Conservation (phyloP, 2,329 filamentous ascomycete species). For the Juglanconis oblonga region DNA sequence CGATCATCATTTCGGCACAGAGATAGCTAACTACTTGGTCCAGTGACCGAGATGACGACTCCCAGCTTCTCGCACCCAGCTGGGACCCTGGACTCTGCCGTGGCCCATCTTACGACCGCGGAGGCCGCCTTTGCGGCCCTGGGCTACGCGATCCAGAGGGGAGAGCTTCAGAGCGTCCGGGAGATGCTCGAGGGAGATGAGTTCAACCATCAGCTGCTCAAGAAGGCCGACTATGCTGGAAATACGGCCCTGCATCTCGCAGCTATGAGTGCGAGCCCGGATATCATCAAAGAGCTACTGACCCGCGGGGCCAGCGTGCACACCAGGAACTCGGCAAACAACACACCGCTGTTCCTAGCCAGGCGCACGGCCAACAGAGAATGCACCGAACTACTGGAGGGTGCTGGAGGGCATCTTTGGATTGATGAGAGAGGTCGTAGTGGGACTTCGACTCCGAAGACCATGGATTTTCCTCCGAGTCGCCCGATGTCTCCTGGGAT, state of each 20-base stretch:
- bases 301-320: conserved; percentile 65
- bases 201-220: conserved; percentile 54
- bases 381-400: conserved; percentile 51
- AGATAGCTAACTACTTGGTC: background rate
- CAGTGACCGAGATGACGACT: conserved; percentile 68
- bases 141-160: conserved; percentile 75
- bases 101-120: conserved; percentile 40
- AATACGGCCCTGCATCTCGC: conserved; percentile 67
- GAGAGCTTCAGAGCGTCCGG: conserved; percentile 62
- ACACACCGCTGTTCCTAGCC: conserved; percentile 64
- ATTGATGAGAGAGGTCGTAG: conserved; percentile 38
- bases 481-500: conserved; percentile 16
- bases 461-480: conserved; percentile 8
- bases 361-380: conserved; percentile 53
- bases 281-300: conserved; percentile 59
- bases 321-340: conserved; percentile 60
- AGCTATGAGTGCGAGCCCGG: conserved; percentile 49
- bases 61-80: conserved; percentile 76
- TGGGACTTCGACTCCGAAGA: conserved; percentile 12
- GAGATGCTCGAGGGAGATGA: conserved; percentile 67
- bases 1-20: background rate
- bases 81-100: conserved; percentile 43
- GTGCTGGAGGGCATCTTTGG: conserved; percentile 61
- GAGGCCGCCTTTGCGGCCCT: conserved; percentile 71
- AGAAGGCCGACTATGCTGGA: conserved; percentile 75